A percentile compares a stretch with the other conserved stretches of the same genome.
phyloP scores from a whole-genome alignment of 176 grass and related monocot species.

The Tillandsia fasciculata region DNA sequence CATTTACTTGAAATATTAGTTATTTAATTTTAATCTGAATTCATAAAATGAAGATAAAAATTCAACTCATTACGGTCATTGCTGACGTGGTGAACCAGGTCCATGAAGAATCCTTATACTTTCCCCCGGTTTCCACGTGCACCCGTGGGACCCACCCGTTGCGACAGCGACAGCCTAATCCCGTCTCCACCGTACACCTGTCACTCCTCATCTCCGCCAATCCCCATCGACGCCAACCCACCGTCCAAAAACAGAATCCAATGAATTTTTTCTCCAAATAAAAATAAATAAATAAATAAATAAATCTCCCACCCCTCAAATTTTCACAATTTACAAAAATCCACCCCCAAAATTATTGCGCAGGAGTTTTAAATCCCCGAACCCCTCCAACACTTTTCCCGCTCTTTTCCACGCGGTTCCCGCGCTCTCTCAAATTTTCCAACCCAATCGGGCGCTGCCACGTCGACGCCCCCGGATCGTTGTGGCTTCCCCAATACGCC shows the following conservation, averaged over 20 bases:
- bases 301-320: background rate
- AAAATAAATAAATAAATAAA: background rate
- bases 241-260: constrained; percentile 24
- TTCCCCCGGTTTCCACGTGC: too few species aligned
- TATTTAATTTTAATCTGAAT: too few species aligned
- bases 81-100: too few species aligned
- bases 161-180: too few species aligned
- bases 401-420: constrained; percentile 24
- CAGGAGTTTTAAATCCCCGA: constrained; percentile 5
- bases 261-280: constrained; percentile 7
- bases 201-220: background rate
- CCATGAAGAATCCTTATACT: too few species aligned
- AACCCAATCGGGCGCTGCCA: constrained; percentile 19
- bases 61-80: too few species aligned
- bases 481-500: constrained; percentile 41
- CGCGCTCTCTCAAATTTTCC: constrained; percentile 10
- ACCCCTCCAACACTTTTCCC: constrained; percentile 13
- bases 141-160: too few species aligned
- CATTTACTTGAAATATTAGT: too few species aligned
- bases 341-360: constrained; percentile 6
- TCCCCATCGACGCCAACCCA: background rate
- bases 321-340: background rate
- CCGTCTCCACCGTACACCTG: background rate
- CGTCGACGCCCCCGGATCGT: constrained; percentile 6
- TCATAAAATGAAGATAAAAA: too few species aligned